Base-by-base conservation (phyloP, 345 rosid species). In the Anacardium occidentale region DNA sequence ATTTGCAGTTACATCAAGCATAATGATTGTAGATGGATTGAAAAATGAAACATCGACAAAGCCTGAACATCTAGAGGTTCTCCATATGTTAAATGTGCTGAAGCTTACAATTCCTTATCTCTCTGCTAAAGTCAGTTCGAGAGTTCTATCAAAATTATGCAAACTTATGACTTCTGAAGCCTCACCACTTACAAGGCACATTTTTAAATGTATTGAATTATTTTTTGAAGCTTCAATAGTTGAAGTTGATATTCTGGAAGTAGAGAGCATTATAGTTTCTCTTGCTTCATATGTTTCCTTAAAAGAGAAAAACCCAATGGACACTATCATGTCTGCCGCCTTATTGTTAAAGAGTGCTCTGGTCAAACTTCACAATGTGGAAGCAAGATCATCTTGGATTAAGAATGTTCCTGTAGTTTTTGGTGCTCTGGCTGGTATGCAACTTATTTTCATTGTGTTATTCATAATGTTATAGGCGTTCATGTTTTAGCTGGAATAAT, bases 61-160 rank as follows among this genome's bases (percentile, higher is more conserved):
- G 68, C 74, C 83, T 13, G 88, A 88, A 71, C 78, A 86, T 55
- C 69, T 82, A 26, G 97, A 87, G 82, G 90, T 87, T 79, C 88
- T 89, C 40, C 91, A 89, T 75, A 77, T 88, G 88, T 74, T 95
- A 68, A 89, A 89, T 80, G 78, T 91, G 40, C 78, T 95, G 78
- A 89, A 86, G 76, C 77, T 83, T 75, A 65, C 78, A 32, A 74
- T 80, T 82, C 91, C 94, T 0, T 74, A 75, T 76, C 86, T 90
- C 47, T 80, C 89, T 44, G 64, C 73, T 21, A 83, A 92, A 76
- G 82, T 86, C 18, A 76, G 84, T 68, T 81, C 80, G 14, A 75
- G 77, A 61, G 62, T 84, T 77, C 75, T 92, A 62, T 77, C 84
- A 18, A 86, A 88, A 64, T 74, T 91, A 25, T 74, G 78, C 70